Evolutionary conservation across 2,329 filamentous ascomycete species (phyloP).

Genomic region (Botrytis medusae): DNA sequence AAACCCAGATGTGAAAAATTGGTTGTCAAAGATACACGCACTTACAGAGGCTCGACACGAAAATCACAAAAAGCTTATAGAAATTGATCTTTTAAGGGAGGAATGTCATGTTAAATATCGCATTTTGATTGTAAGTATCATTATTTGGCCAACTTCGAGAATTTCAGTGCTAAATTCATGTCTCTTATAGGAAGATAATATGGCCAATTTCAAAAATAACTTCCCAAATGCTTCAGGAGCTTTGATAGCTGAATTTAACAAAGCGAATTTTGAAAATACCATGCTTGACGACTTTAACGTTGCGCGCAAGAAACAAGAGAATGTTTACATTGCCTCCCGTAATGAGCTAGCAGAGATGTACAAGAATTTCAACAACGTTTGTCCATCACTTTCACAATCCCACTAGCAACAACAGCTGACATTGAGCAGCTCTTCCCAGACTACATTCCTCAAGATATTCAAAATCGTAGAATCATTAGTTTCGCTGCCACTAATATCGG

Average conservation of each 20-base stretch:
- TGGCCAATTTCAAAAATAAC: neutral
- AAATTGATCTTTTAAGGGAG: neutral
- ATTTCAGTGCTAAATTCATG: neutral
- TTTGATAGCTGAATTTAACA: neutral
- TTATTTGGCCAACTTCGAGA: neutral
- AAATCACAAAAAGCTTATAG: neutral
- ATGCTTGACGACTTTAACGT: neutral
- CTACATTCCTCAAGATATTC: neutral
- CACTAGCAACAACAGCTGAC: neutral
- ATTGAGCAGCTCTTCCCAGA: neutral
- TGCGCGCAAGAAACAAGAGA: neutral
- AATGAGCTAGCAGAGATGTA: neutral
- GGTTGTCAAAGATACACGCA: neutral
- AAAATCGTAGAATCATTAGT: neutral
- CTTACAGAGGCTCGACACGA: neutral
- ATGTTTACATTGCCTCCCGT: neutral
- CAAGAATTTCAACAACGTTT: neutral
- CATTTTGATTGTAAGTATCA: neutral
- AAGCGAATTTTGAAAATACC: neutral
- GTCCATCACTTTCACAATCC: neutral
- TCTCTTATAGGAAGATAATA: neutral
- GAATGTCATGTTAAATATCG: neutral
- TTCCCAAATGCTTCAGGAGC: neutral
- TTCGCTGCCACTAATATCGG: neutral
- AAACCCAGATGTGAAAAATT: neutral